Evolutionary conservation across 1,284 basidiomycete species (phyloP).

Genomic region (Cryptococcus floricola): DNA sequence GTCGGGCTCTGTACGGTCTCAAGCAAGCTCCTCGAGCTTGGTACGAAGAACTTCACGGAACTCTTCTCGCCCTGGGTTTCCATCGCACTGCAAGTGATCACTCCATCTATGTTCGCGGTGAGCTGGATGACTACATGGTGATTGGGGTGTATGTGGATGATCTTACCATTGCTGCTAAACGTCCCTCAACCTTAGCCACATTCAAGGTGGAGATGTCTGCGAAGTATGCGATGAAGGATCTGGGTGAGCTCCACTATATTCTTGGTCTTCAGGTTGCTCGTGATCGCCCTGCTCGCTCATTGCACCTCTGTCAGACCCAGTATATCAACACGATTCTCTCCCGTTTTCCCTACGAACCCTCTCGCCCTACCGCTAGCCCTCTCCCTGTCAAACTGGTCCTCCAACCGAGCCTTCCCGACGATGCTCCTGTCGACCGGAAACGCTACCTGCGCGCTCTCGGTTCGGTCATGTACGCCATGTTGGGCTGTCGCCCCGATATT

Average conservation of each 20-base stretch:
- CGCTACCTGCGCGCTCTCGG: conserved; percentile 29
- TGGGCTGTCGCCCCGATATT: conserved; percentile 30
- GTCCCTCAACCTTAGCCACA: background rate
- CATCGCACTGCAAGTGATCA: conserved; percentile 27
- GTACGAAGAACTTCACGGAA: conserved; percentile 45
- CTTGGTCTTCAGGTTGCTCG: conserved; percentile 46
- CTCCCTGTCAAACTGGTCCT: conserved; percentile 5
- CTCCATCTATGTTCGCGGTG: conserved; percentile 41
- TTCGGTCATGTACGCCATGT: conserved; percentile 25
- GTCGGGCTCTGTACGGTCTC: conserved; percentile 51
- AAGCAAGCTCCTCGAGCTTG: conserved; percentile 43
- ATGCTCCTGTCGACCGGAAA: background rate
- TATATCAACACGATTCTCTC: conserved; percentile 2
- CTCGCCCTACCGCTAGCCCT: conserved; percentile 7
- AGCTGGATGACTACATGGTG: conserved; percentile 3
- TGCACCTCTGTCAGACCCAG: conserved; percentile 40
- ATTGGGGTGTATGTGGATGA: conserved; percentile 19
- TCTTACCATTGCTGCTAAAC: conserved; percentile 11
- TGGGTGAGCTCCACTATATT: conserved; percentile 35
- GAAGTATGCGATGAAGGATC: conserved; percentile 24
- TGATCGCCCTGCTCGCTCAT: conserved; percentile 46
- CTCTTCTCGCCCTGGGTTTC: conserved; percentile 43
- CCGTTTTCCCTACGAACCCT: background rate
- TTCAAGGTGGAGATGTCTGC: conserved; percentile 22
- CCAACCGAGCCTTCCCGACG: background rate